phyloP scores from a whole-genome alignment of 2,329 filamentous ascomycete genomes.

The Mollisia scopiformis region DNA sequence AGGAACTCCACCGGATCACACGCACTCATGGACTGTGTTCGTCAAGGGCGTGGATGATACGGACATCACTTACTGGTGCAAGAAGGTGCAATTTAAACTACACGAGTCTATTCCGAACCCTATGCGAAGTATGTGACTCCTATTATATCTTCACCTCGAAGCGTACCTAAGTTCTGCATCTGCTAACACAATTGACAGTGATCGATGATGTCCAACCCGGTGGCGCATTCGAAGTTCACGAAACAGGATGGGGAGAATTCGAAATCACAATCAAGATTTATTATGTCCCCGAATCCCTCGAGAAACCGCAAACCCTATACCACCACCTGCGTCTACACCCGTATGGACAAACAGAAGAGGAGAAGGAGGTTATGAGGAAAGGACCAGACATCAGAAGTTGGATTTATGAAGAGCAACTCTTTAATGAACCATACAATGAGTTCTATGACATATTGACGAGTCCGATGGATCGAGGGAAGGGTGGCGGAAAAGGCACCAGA shows the following conservation, averaged over 20 bases:
- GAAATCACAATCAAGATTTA: conserved; percentile 95
- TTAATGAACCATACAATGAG: conserved; percentile 94
- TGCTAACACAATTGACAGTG: conserved; percentile 43
- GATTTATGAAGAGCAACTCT: conserved; percentile 91
- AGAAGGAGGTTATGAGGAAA: conserved; percentile 59
- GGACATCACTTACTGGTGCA: conserved; percentile 93
- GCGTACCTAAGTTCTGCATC: neutral
- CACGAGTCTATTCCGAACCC: conserved; percentile 96
- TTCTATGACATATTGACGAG: conserved; percentile 88
- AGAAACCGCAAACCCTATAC: conserved; percentile 95
- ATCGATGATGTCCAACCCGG: conserved; percentile 68
- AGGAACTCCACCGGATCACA: conserved; percentile 84
- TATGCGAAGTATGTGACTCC: conserved; percentile 65
- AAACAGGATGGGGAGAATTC: conserved; percentile 98
- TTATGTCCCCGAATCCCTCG: conserved; percentile 83
- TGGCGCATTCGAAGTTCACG: conserved; percentile 79
- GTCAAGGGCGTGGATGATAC: conserved; percentile 88
- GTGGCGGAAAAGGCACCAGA: conserved; percentile 59
- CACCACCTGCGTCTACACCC: conserved; percentile 91
- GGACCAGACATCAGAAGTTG: conserved; percentile 73
- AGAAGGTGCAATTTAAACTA: conserved; percentile 96
- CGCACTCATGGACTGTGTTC: conserved; percentile 95
- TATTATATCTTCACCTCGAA: neutral
- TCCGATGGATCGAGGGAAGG: conserved; percentile 53
- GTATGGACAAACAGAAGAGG: conserved; percentile 80